Percentiles rank a stretch among this genome's conserved stretches.
phyloP scores from a whole-genome alignment of 2,329 filamentous ascomycete species.

The Leptographium galeiforme region DNA sequence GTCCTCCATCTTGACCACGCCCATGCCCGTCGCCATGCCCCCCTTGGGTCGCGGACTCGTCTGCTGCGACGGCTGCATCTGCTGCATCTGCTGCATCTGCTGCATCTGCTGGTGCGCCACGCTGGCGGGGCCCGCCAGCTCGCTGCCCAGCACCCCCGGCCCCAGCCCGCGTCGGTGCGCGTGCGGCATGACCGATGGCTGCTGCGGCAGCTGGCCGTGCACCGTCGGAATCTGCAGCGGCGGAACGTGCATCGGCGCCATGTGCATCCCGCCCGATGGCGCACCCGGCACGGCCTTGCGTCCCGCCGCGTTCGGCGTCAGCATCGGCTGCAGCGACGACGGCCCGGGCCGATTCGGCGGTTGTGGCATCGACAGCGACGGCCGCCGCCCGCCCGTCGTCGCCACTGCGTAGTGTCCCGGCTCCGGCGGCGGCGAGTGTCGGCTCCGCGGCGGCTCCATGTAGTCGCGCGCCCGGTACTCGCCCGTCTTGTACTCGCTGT shows the following conservation, averaged over 20 bases:
- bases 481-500: conserved; percentile 22
- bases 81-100: not conserved
- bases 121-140: no score
- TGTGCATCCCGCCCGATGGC: not conserved
- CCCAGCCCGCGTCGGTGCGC: not conserved
- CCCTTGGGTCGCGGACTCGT: conserved; percentile 6
- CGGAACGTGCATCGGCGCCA: not conserved
- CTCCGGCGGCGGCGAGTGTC: not conserved
- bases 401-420: not conserved
- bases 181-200: conserved; percentile 4
- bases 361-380: not conserved
- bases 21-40: not conserved
- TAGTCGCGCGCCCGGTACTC: conserved; percentile 8
- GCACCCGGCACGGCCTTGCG: not conserved
- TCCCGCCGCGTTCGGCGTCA: not conserved
- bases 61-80: conserved; percentile 2
- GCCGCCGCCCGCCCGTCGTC: not conserved
- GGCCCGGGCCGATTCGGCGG: not conserved
- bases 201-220: not conserved
- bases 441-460: not conserved
- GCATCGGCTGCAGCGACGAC: not conserved
- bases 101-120: no score
- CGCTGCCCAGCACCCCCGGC: not conserved
- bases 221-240: conserved; percentile 1
- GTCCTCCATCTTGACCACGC: conserved; percentile 16